These are phyloP conservation scores for Claviceps cyperi DNA, from an alignment of 2,329 filamentous ascomycete species.

Conservation along the genomic window DNA sequence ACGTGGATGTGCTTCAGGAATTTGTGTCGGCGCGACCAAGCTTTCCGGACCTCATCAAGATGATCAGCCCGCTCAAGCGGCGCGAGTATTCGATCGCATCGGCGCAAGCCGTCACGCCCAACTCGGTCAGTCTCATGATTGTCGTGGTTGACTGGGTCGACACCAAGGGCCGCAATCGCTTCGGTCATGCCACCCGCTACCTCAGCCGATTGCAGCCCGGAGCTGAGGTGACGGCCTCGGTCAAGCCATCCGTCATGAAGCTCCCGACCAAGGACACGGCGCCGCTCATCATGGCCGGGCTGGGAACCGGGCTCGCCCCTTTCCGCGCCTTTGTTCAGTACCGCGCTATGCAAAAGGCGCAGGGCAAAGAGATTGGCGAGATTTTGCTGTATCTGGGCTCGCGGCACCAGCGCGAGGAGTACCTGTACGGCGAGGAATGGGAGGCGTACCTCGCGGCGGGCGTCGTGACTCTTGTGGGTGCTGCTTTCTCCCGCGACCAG, in stretches of 20 bases:
- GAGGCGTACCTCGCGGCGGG: constrained; percentile 93
- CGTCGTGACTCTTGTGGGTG: constrained; percentile 84
- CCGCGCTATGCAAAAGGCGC: constrained; percentile 93
- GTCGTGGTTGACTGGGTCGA: constrained; percentile 96
- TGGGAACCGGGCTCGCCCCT: constrained; percentile 95
- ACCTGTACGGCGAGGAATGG: constrained; percentile 98
- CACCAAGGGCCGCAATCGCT: constrained; percentile 70
- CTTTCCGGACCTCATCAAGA: constrained; percentile 77
- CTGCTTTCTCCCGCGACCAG: constrained; percentile 93
- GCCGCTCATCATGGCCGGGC: constrained; percentile 95
- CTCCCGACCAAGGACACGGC: constrained; percentile 76
- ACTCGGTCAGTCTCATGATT: constrained; percentile 83
- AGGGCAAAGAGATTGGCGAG: constrained; percentile 84
- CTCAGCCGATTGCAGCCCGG: constrained; percentile 64
- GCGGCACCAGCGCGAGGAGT: constrained; percentile 94
- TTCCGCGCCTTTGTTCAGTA: constrained; percentile 99
- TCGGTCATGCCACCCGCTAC: constrained; percentile 86
- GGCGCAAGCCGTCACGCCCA: constrained; percentile 85
- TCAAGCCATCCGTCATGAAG: constrained; percentile 99
- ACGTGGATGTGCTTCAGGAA: constrained; percentile 77
- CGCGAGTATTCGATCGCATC: constrained; percentile 99
- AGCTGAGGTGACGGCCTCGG: constrained; percentile 70
- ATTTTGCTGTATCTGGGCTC: constrained; percentile 95
- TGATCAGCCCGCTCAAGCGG: constrained; percentile 85
- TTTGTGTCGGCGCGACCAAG: constrained; percentile 77